Evolutionary conservation across 2,329 filamentous ascomycete genomes (phyloP), one percentile per base, ranked within the genome.

Genomic region (Ophiostoma australiae): DNA sequence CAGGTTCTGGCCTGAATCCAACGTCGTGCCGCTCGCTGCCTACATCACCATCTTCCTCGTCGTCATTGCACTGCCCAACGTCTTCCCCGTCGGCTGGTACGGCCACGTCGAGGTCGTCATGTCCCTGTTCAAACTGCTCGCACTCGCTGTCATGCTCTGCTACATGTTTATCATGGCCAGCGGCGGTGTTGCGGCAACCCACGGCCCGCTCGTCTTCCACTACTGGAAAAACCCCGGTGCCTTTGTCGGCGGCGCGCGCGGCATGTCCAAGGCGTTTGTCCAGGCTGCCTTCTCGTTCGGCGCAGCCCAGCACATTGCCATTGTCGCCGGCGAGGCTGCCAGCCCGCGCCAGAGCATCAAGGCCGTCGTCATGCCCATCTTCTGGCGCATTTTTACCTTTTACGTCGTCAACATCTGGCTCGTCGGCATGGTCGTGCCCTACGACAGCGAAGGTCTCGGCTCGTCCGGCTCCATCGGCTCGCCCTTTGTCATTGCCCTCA

Each of bases 381-480:
- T 58, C 23, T 58, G 52, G 52, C 52, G 52, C 52, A 58, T 58
- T n/a, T 58, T 58, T 10, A 58, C 52, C 52, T 58, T 58, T 58
- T 58, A 58, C n/a, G 52, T 58, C 52, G 52, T 58, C 52, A 58
- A 58, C 52, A 58, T 58, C 52, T 58, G 52, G 52, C 52, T 58
- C 52, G 52, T 58, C 52, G 52, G 52, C 52, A 58, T 58, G 52
- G 52, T 58, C 52, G 52, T 58, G 52, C 52, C 52, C n/a, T 58
- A 58, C 52, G 52, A 58, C 52, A 31, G 27, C 52, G 7, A 8
- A 3, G 52, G 27, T 4, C 52, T 58, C 8, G n/a, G 52, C 52
- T 27, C n/a, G 8, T 58, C 52, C 7, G 52, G 52, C 23, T 58
- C 52, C n/a, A 23, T 58, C 11, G 52, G 52, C 52, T 58, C 52